Evolutionary conservation across 306 rosid species (phyloP).

Genomic region (Trifolium pratense): DNA sequence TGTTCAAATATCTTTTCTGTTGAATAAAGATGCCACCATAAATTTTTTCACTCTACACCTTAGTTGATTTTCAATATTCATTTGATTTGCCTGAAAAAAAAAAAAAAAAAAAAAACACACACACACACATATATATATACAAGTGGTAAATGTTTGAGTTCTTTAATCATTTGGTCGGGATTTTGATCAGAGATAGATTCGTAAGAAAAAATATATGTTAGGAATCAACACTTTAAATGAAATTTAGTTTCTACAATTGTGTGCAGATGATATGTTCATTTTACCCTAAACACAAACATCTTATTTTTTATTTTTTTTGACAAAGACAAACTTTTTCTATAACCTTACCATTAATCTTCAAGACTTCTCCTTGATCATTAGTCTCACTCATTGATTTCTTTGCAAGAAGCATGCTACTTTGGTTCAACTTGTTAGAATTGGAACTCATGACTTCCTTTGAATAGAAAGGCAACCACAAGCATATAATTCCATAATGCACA

Average conservation of each 20-base stretch:
- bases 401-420: neutral
- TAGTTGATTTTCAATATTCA: neutral
- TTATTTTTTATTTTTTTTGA: neutral
- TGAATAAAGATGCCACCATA: no score
- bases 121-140: no score
- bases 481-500: constrained; percentile 25
- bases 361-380: neutral
- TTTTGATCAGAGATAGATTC: neutral
- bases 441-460: constrained; percentile 23
- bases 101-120: no score
- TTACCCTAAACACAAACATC: neutral
- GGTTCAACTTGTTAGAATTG: constrained; percentile 15
- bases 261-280: neutral
- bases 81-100: neutral
- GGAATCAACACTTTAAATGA: neutral
- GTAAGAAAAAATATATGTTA: no score
- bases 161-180: neutral
- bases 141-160: no score
- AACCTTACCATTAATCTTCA: constrained; percentile 15
- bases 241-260: no score
- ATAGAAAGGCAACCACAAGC: constrained; percentile 1
- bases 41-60: no score
- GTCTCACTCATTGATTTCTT: constrained; percentile 14
- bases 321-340: neutral
- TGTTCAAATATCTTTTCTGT: no score